phyloP scores from a whole-genome alignment of 83 land plant species.

The Picea engelmannii region DNA sequence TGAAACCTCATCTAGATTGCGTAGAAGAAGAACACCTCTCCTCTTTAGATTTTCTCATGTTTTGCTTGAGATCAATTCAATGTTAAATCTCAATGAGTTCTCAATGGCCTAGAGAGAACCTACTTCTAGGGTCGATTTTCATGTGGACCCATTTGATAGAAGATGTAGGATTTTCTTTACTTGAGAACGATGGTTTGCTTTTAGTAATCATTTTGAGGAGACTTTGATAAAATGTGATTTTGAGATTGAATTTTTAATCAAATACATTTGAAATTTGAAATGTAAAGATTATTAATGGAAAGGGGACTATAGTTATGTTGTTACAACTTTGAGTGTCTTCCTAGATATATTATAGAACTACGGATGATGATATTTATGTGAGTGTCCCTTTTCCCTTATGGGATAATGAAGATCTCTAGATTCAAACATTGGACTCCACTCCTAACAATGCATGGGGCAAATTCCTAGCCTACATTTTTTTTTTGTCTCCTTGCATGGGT shows the following conservation, averaged over 20 bases:
- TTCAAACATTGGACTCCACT: conserved; percentile 77
- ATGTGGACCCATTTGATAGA: conserved; percentile 62
- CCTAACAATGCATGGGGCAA: conserved; percentile 64
- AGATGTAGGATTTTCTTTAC: conserved; percentile 46
- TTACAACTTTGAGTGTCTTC: conserved; percentile 72
- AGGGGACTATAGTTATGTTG: conserved; percentile 31
- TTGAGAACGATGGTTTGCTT: conserved; percentile 40
- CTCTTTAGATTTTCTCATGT: conserved; percentile 55
- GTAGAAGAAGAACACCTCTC: conserved; percentile 29
- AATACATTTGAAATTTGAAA: conserved; percentile 60
- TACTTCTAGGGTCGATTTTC: conserved; percentile 46
- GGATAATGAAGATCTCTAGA: conserved; percentile 95
- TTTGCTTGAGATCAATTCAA: conserved; percentile 45
- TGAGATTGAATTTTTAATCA: conserved; percentile 62
- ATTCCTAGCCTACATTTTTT: conserved; percentile 50
- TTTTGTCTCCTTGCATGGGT: conserved; percentile 55
- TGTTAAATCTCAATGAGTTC: conserved; percentile 48
- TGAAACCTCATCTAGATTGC: conserved; percentile 39
- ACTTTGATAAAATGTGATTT: conserved; percentile 62
- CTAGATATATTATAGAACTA: conserved; percentile 63
- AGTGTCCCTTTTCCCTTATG: conserved; percentile 50
- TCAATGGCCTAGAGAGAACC: conserved; percentile 66
- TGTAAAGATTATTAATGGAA: conserved; percentile 38
- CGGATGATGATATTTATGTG: conserved; percentile 77
- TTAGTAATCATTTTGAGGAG: conserved; percentile 10